These are phyloP conservation scores for Wickerhamomyces queroliae DNA, from an alignment of 805 yeast genomes.

Conservation along the genomic window DNA sequence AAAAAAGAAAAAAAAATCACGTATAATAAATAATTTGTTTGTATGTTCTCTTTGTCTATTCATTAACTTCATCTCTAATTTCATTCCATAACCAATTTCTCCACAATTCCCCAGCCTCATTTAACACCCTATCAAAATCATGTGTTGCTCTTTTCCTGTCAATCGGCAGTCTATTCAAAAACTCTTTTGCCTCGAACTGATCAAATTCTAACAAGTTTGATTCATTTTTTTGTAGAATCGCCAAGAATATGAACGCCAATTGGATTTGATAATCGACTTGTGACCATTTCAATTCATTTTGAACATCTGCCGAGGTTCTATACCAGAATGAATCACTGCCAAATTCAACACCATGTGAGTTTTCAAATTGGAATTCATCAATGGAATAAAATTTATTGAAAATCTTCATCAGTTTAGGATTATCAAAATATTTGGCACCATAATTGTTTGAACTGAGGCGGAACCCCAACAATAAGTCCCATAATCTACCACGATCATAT, in stretches of 20 bases:
- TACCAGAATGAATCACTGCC: conserved; percentile 16
- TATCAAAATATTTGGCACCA: conserved; percentile 5
- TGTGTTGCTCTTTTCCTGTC: conserved; percentile 10
- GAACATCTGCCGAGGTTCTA: conserved; percentile 11
- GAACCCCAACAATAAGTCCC: conserved; percentile 88
- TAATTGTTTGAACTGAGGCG: conserved; percentile 34
- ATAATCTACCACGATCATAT: conserved; percentile 76
- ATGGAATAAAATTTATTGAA: conserved; percentile 16
- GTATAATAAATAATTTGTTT: neutral
- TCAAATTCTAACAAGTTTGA: conserved; percentile 79
- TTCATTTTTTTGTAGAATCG: conserved; percentile 76
- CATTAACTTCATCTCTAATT: conserved; percentile 36
- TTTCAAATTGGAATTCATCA: conserved; percentile 2
- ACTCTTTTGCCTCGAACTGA: conserved; percentile 82
- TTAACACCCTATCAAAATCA: conserved; percentile 68
- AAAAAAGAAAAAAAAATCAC: neutral
- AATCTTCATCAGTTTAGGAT: conserved; percentile 14
- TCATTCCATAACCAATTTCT: conserved; percentile 72
- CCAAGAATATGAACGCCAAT: conserved; percentile 67
- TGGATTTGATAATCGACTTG: conserved; percentile 70
- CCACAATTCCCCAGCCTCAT: conserved; percentile 86
- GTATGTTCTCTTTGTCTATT: conserved; percentile 1
- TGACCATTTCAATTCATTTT: conserved; percentile 42
- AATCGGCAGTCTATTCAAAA: conserved; percentile 44
- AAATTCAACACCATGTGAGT: neutral